Evolutionary conservation across 2,329 filamentous ascomycete genomes (phyloP).

Genomic region (Alternaria ethzedia): DNA sequence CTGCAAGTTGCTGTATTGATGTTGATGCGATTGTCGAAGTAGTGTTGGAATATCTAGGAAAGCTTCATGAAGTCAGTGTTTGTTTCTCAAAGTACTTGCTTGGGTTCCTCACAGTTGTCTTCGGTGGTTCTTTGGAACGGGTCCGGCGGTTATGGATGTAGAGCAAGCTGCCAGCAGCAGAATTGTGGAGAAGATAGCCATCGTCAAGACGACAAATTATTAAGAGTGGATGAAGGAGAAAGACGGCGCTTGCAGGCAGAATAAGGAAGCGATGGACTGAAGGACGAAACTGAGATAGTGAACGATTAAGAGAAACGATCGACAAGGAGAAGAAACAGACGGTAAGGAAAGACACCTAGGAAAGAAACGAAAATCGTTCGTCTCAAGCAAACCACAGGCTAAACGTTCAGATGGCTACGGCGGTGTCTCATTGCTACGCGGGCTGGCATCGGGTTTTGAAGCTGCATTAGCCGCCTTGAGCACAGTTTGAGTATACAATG

Average conservation of each 20-base stretch:
- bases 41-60: conserved; percentile 36
- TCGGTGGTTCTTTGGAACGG: conserved; percentile 38
- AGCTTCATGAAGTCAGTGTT: conserved; percentile 27
- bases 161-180: conserved; percentile 49
- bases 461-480: conserved; percentile 46
- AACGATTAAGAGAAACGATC: conserved; percentile 44
- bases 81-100: neutral
- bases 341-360: conserved; percentile 28
- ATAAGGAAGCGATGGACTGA: conserved; percentile 19
- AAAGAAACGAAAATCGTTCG: conserved; percentile 27
- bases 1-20: conserved; percentile 16
- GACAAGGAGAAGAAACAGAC: conserved; percentile 29
- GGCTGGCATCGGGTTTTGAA: conserved; percentile 44
- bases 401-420: conserved; percentile 32
- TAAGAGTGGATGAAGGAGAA: conserved; percentile 16
- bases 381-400: conserved; percentile 35
- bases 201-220: conserved; percentile 28
- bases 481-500: conserved; percentile 47
- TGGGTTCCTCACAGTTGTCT: conserved; percentile 35
- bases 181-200: conserved; percentile 30
- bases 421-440: conserved; percentile 31
- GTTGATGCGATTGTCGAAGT: conserved; percentile 8
- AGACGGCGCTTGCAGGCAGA: conserved; percentile 15
- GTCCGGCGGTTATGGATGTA: conserved; percentile 38
- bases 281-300: conserved; percentile 25